Conservation (phyloP, 192 early-diverging fungal species). For the Mortierella claussenii region DNA sequence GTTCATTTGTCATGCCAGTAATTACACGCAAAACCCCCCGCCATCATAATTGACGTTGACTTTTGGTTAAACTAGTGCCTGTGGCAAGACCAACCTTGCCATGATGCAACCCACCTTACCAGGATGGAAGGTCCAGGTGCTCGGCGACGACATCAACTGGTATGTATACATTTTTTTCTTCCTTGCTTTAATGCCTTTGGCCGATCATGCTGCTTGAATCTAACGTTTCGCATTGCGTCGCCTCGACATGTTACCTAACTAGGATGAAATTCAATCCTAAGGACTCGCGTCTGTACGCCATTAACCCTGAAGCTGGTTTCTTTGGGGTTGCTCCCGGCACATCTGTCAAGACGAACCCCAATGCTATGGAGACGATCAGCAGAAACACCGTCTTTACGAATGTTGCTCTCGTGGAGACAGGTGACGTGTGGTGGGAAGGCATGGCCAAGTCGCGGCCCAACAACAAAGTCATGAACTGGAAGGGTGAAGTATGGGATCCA, state of each 20-base stretch:
- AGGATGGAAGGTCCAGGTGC: constrained; percentile 51
- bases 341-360: constrained; percentile 47
- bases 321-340: constrained; percentile 54
- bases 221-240: too few species aligned
- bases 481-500: constrained; percentile 35
- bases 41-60: too few species aligned
- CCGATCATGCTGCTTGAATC: too few species aligned
- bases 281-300: constrained; percentile 47
- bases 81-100: constrained; percentile 51
- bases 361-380: constrained; percentile 44
- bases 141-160: constrained; percentile 52
- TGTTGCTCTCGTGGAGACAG: constrained; percentile 33
- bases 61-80: constrained; percentile 19
- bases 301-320: constrained; percentile 54
- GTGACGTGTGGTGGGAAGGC: constrained; percentile 53
- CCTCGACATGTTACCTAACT: too few species aligned
- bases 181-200: neutral
- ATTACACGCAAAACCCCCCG: too few species aligned
- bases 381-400: constrained; percentile 48
- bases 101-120: constrained; percentile 47
- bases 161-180: constrained; percentile 6
- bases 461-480: constrained; percentile 46
- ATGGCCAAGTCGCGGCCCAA: constrained; percentile 44
- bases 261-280: constrained; percentile 48
- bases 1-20: too few species aligned